These are phyloP conservation scores for Coemansia sp. DNA, from an alignment of 192 early-diverging fungal genomes.

Conservation along the genomic window DNA sequence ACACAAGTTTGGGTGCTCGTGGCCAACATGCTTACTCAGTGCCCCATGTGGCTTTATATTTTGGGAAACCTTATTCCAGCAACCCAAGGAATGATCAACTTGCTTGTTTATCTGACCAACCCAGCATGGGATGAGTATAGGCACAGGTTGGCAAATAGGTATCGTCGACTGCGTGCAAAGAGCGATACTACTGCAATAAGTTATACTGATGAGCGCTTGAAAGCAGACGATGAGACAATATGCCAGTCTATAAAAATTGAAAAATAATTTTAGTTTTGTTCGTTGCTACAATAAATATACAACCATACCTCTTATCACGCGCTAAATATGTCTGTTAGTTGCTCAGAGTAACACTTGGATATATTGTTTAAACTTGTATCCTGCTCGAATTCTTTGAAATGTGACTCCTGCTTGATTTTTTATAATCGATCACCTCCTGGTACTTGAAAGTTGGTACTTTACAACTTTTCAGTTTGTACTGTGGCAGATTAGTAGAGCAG, in stretches of 20 bases:
- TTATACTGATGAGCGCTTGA: neutral
- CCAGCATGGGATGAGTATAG: slow-evolving; percentile 28
- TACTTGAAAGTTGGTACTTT: too few species aligned
- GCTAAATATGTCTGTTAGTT: too few species aligned
- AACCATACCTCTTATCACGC: too few species aligned
- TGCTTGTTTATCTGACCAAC: slow-evolving; percentile 24
- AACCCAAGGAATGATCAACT: slow-evolving; percentile 42
- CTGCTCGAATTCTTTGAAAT: too few species aligned
- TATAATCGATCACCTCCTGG: too few species aligned
- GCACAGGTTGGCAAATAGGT: neutral
- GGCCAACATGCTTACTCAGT: slow-evolving; percentile 28
- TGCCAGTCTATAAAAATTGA: slow-evolving; percentile 4
- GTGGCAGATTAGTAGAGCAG: too few species aligned
- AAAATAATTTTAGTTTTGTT: neutral
- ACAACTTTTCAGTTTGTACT: too few species aligned
- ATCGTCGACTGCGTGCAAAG: neutral
- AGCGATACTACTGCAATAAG: neutral
- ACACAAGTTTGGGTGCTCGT: slow-evolving; percentile 45
- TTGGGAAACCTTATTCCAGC: slow-evolving; percentile 46
- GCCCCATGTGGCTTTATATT: slow-evolving; percentile 50
- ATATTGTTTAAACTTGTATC: too few species aligned
- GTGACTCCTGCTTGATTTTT: too few species aligned
- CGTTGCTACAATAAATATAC: too few species aligned
- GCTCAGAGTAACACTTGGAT: too few species aligned
- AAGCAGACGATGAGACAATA: neutral